Evolutionary conservation across 2,329 filamentous ascomycete genomes (phyloP).

Genomic region (Aaosphaeria pasadenensis): DNA sequence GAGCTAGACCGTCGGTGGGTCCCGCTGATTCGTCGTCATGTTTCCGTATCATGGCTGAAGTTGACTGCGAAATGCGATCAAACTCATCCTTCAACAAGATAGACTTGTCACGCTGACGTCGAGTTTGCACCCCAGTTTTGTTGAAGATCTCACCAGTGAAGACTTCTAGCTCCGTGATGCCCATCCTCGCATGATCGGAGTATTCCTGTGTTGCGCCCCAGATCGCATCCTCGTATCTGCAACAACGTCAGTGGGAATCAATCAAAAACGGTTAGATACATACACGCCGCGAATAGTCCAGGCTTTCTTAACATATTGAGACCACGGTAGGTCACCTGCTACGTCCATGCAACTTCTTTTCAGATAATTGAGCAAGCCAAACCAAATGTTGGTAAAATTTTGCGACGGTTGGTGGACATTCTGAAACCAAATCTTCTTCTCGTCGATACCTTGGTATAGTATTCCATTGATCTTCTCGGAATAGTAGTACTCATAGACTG

Average conservation of each 20-base stretch:
- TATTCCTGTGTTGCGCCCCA: constrained; percentile 42
- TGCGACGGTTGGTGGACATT: constrained; percentile 1
- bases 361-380: neutral
- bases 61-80: constrained; percentile 15
- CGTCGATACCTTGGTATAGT: constrained; percentile 69
- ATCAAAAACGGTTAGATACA: neutral
- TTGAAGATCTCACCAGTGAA: constrained; percentile 55
- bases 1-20: neutral
- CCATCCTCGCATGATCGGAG: constrained; percentile 49
- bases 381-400: neutral
- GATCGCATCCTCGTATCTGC: constrained; percentile 41
- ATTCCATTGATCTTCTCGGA: constrained; percentile 66
- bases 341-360: neutral
- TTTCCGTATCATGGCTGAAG: constrained; percentile 3
- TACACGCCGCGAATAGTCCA: constrained; percentile 30
- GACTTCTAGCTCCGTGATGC: constrained; percentile 41
- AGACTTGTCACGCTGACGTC: constrained; percentile 34
- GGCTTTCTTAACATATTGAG: constrained; percentile 24
- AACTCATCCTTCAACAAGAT: constrained; percentile 44
- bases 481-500: constrained; percentile 56
- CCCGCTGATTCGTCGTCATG: neutral
- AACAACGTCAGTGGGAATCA: neutral
- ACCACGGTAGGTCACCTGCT: constrained; percentile 4
- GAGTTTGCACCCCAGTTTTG: constrained; percentile 26
- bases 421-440: constrained; percentile 55